Conservation (phyloP, 805 yeast species). For the Candida ipomoeae region DNA sequence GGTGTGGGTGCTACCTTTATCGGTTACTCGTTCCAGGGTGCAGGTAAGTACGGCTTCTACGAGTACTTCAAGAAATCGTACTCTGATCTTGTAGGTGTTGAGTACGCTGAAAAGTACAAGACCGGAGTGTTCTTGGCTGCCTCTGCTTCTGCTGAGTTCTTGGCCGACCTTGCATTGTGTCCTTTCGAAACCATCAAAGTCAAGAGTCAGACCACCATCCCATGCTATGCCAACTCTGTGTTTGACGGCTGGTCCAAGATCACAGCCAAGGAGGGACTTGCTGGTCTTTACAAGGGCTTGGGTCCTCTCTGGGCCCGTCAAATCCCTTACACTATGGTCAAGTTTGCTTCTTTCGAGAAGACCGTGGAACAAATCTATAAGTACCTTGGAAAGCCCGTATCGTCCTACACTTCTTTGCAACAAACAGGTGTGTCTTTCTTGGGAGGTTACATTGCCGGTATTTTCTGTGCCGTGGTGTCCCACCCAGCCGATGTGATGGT, state of each 20-base stretch:
- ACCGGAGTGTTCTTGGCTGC: slow-evolving; percentile 77
- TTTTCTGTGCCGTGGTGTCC: slow-evolving; percentile 90
- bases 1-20: slow-evolving; percentile 91
- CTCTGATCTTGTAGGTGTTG: slow-evolving; percentile 61
- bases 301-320: slow-evolving; percentile 95
- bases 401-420: slow-evolving; percentile 63
- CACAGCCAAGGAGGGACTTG: slow-evolving; percentile 63
- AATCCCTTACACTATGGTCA: slow-evolving; percentile 98
- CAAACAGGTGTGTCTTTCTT: slow-evolving; percentile 94
- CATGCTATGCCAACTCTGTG: slow-evolving; percentile 69
- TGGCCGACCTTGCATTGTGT: slow-evolving; percentile 87
- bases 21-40: slow-evolving; percentile 95
- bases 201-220: slow-evolving; percentile 87
- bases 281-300: slow-evolving; percentile 80
- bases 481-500: slow-evolving; percentile 99
- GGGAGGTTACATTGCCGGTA: slow-evolving; percentile 97
- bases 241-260: slow-evolving; percentile 66
- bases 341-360: slow-evolving; percentile 91
- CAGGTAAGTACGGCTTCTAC: slow-evolving; percentile 95
- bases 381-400: slow-evolving; percentile 66
- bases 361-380: slow-evolving; percentile 78
- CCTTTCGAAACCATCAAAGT: slow-evolving; percentile 96
- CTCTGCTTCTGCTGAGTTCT: slow-evolving; percentile 89
- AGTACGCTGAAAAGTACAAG: slow-evolving; percentile 56
- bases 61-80: slow-evolving; percentile 85